phyloP scores from a whole-genome alignment of 371 early-diverging fungal genomes.

The Lichtheimia ornata region DNA sequence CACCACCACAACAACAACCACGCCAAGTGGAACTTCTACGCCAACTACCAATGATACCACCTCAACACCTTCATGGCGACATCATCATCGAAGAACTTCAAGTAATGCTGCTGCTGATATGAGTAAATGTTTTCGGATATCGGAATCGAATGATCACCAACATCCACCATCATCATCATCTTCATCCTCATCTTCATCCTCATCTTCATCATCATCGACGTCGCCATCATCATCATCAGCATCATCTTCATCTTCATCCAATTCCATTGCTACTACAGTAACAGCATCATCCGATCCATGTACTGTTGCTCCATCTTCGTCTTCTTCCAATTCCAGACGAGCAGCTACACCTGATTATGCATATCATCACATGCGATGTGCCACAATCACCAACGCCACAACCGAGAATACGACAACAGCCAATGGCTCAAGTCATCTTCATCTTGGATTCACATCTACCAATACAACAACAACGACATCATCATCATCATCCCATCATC shows the following conservation, averaged over 20 bases:
- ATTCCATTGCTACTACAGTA: neutral
- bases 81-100: slow-evolving; percentile 48
- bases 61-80: slow-evolving; percentile 13
- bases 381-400: too few relatives aligned
- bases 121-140: neutral
- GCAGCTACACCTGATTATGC: too few relatives aligned
- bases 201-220: too few relatives aligned
- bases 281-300: neutral
- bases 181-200: neutral
- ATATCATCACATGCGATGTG: too few relatives aligned
- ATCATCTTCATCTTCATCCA: neutral
- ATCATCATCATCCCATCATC: too few relatives aligned
- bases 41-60: neutral
- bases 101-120: slow-evolving; percentile 50
- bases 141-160: neutral
- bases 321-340: too few relatives aligned
- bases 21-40: neutral
- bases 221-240: neutral
- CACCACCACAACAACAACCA: neutral
- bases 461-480: too few relatives aligned
- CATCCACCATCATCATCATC: neutral
- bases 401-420: too few relatives aligned
- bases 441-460: too few relatives aligned
- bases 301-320: too few relatives aligned
- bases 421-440: too few relatives aligned